phyloP scores from a whole-genome alignment of 139 green algal genomes.

The Tetraselmis chui region DNA sequence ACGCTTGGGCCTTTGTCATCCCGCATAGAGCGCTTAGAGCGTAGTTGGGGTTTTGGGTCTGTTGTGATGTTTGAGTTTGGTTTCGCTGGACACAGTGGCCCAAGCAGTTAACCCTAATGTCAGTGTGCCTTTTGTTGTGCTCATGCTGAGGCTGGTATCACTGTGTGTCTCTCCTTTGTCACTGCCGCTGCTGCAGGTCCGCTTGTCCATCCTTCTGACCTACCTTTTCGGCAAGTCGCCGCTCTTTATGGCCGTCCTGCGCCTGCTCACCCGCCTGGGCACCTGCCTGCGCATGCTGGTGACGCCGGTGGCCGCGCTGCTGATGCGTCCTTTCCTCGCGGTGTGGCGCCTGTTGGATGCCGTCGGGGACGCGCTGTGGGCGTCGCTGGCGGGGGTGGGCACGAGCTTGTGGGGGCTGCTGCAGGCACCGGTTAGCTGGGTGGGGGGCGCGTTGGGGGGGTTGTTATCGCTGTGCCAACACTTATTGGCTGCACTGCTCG shows the following conservation, averaged over 20 bases:
- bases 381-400: neutral
- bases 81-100: too few species aligned
- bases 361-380: neutral
- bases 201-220: slow-evolving; percentile 75
- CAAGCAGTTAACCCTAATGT: neutral
- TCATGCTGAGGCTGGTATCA: too few species aligned
- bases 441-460: neutral
- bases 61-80: neutral
- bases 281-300: neutral
- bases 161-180: neutral
- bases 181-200: slow-evolving; percentile 22
- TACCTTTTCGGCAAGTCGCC: slow-evolving; percentile 73
- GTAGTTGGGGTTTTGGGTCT: neutral
- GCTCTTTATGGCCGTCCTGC: slow-evolving; percentile 47
- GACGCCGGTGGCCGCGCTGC: neutral
- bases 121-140: neutral
- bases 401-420: neutral
- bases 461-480: neutral
- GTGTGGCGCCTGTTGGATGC: neutral
- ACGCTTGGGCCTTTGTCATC: neutral
- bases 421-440: neutral
- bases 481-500: neutral
- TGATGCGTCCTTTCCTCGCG: neutral
- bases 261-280: slow-evolving; percentile 9
- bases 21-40: neutral